A percentile compares a stretch with the other conserved stretches of the same genome.
These are phyloP conservation scores for Colletotrichum destructivum DNA, from an alignment of 2,329 filamentous ascomycete genomes.

Conservation along the genomic window DNA sequence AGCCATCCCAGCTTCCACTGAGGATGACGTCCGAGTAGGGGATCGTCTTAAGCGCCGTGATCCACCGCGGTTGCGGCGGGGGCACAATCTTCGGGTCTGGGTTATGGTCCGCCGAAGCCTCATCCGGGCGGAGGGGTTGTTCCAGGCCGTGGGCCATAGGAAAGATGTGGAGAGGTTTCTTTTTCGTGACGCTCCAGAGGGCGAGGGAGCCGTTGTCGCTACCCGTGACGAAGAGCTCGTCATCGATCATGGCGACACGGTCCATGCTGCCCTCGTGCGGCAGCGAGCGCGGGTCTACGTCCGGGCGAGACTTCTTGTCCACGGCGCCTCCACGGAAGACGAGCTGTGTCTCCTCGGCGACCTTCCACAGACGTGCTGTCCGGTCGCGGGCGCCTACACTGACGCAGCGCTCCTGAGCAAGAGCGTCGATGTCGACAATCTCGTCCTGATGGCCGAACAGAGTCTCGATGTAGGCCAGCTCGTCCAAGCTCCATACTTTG, in stretches of 20 bases:
- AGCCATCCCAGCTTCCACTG: constrained; percentile 95
- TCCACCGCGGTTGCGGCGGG: constrained; percentile 83
- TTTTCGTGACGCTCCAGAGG: constrained; percentile 92
- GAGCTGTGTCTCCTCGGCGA: constrained; percentile 93
- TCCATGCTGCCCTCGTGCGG: constrained; percentile 90
- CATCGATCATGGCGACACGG: constrained; percentile 90
- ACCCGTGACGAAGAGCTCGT: constrained; percentile 91
- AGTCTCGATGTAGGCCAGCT: constrained; percentile 94
- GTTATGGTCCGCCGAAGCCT: constrained; percentile 80
- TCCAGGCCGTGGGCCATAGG: constrained; percentile 90
- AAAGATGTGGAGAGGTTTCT: constrained; percentile 90
- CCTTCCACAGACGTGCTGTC: constrained; percentile 95
- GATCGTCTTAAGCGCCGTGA: constrained; percentile 88
- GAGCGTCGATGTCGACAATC: constrained; percentile 85
- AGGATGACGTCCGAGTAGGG: constrained; percentile 93
- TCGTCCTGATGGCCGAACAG: constrained; percentile 96
- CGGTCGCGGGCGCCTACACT: constrained; percentile 93
- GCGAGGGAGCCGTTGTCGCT: constrained; percentile 91
- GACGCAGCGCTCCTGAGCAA: constrained; percentile 89
- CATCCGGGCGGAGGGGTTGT: constrained; percentile 74
- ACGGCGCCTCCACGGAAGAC: constrained; percentile 86
- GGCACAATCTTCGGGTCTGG: constrained; percentile 74
- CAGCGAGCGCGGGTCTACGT: constrained; percentile 66
- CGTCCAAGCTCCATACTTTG: constrained; percentile 94
- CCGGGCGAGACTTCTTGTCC: constrained; percentile 63